These are phyloP conservation scores for Sporisorium sorghi DNA, from an alignment of 1,284 basidiomycete genomes.

Conservation along the genomic window DNA sequence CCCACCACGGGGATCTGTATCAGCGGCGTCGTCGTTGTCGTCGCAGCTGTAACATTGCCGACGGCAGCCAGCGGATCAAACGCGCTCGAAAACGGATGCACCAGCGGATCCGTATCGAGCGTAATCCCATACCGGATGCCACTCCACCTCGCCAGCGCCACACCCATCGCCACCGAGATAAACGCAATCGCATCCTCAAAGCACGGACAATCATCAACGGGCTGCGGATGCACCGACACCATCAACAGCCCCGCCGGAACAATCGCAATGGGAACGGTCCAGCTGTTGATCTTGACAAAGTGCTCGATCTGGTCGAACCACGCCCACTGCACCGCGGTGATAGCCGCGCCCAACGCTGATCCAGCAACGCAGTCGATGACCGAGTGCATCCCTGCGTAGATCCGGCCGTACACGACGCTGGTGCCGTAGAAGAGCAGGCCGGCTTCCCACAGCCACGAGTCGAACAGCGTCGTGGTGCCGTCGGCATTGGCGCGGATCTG, in stretches of 20 bases:
- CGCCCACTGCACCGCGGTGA: constrained; percentile 70
- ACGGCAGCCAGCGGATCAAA: constrained; percentile 3
- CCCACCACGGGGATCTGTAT: constrained; percentile 30
- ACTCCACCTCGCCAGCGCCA: constrained; percentile 78
- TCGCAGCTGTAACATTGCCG: neutral
- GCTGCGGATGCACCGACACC: constrained; percentile 85
- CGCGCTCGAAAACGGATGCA: constrained; percentile 23
- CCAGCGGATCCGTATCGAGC: constrained; percentile 27
- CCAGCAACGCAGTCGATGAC: constrained; percentile 68
- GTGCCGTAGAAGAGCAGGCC: constrained; percentile 69
- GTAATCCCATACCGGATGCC: constrained; percentile 32
- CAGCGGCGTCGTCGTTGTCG: constrained; percentile 10
- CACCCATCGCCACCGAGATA: constrained; percentile 83
- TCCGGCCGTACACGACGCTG: constrained; percentile 85
- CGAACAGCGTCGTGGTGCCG: constrained; percentile 11
- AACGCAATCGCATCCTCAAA: constrained; percentile 98
- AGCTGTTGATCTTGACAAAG: constrained; percentile 69
- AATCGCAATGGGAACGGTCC: constrained; percentile 77
- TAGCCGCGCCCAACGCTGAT: constrained; percentile 59
- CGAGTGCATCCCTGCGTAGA: constrained; percentile 76
- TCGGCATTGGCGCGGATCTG: constrained; percentile 13
- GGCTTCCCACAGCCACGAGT: constrained; percentile 52
- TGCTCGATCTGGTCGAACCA: constrained; percentile 67
- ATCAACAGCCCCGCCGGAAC: constrained; percentile 78
- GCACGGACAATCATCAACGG: constrained; percentile 92